These are phyloP conservation scores for Lodderomyces theae DNA, from an alignment of 1,139 yeast genomes.

Conservation along the genomic window DNA sequence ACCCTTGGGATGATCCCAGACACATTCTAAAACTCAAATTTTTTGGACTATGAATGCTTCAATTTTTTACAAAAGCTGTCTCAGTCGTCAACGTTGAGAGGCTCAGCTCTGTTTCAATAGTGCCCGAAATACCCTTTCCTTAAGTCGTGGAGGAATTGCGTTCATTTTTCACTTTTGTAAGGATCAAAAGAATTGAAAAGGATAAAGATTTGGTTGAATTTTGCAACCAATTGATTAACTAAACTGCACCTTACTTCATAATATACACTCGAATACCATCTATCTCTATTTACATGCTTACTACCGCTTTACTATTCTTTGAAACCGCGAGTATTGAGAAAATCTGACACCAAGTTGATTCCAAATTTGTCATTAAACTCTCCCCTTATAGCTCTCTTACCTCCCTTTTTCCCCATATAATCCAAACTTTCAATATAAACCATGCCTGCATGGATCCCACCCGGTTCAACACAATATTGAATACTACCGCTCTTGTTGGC, in stretches of 20 bases:
- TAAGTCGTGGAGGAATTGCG: too few species aligned
- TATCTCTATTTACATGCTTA: too few species aligned
- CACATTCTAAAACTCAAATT: neutral
- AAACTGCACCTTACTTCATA: too few species aligned
- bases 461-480: constrained; percentile 25
- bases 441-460: constrained; percentile 32
- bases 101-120: too few species aligned
- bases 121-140: too few species aligned
- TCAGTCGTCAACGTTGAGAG: too few species aligned
- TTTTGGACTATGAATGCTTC: too few species aligned
- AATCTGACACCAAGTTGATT: constrained; percentile 12
- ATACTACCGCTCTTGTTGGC: constrained; percentile 21
- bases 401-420: constrained; percentile 23
- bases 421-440: constrained; percentile 34
- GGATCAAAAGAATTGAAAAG: too few species aligned
- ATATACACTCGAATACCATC: too few species aligned
- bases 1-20: neutral
- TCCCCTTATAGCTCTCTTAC: constrained; percentile 23
- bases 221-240: too few species aligned
- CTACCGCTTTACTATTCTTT: neutral
- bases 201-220: neutral
- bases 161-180: too few species aligned
- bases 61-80: too few species aligned
- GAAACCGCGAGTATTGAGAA: constrained; percentile 8
- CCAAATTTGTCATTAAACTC: constrained; percentile 27